These are phyloP conservation scores for Penicillium atrosanguineum DNA, from an alignment of 495 filamentous ascomycete species.

Conservation along the genomic window DNA sequence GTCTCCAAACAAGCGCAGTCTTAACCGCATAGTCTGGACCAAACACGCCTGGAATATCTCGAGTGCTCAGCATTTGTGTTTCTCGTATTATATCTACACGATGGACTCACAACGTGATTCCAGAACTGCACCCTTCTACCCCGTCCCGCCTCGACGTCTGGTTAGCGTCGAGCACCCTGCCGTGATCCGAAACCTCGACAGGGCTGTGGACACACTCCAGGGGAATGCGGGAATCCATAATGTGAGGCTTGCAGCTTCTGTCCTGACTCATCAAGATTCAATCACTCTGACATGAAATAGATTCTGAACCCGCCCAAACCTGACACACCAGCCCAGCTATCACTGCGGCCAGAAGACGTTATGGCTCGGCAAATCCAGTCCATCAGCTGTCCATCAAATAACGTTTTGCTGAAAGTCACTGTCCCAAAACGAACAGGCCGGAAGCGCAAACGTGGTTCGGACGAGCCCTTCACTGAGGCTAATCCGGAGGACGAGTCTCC, in stretches of 20 bases:
- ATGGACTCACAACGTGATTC: constrained; percentile 24
- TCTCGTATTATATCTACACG: neutral
- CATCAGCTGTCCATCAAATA: constrained; percentile 65
- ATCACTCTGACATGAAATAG: constrained; percentile 25
- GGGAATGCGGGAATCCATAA: constrained; percentile 60
- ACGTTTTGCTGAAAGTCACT: constrained; percentile 80
- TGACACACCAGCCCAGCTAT: constrained; percentile 49
- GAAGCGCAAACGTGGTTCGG: constrained; percentile 72
- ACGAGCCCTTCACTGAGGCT: constrained; percentile 56
- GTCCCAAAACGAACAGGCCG: constrained; percentile 83
- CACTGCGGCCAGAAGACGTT: constrained; percentile 74
- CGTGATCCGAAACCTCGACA: constrained; percentile 77
- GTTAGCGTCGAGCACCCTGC: constrained; percentile 86
- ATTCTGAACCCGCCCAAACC: constrained; percentile 41
- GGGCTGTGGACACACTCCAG: constrained; percentile 76
- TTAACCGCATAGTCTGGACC: too few relatives aligned
- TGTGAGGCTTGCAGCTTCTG: constrained; percentile 41
- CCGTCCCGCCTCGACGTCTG: constrained; percentile 61
- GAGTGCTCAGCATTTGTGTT: neutral
- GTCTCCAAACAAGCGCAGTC: neutral
- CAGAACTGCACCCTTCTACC: constrained; percentile 51
- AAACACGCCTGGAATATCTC: neutral
- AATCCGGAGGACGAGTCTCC: constrained; percentile 4
- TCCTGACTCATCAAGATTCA: neutral
- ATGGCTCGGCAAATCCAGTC: constrained; percentile 73